Evolutionary conservation across 169 alveolate species (phyloP).

Genomic region (Fabrea salina): DNA sequence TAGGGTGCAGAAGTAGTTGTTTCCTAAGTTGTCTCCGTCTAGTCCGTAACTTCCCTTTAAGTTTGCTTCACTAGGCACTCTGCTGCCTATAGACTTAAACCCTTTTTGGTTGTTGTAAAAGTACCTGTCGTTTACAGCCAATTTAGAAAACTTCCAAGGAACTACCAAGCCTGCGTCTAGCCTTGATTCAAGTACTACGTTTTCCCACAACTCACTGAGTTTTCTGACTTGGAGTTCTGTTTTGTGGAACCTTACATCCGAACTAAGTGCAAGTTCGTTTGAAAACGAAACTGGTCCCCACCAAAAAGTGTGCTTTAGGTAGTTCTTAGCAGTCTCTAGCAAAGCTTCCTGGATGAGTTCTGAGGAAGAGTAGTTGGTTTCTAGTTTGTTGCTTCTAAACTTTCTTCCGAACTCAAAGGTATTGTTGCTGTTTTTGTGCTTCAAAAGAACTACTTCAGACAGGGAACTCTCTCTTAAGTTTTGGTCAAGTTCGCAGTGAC

Average conservation of each 20-base stretch:
- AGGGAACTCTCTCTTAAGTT: neutral
- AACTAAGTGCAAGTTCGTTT: conserved; percentile 25
- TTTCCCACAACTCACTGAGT: neutral
- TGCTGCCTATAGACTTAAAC: conserved; percentile 10
- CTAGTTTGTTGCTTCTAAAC: conserved; percentile 1
- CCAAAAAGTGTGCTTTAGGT: neutral
- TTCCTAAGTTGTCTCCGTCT: conserved; percentile 11
- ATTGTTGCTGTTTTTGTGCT: neutral
- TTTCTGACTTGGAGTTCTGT: neutral
- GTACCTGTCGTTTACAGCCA: conserved; percentile 7
- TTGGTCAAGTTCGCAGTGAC: conserved; percentile 3
- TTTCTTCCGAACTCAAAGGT: neutral
- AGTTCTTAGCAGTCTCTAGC: conserved; percentile 26
- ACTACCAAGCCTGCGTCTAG: neutral
- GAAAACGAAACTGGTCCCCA: no score
- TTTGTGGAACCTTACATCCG: conserved; percentile 10
- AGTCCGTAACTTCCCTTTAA: neutral
- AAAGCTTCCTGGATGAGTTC: neutral
- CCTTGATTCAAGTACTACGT: neutral
- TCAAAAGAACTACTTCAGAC: neutral
- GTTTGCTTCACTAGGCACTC: neutral
- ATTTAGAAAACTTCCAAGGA: neutral
- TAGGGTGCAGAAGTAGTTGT: neutral
- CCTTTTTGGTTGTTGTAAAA: neutral
- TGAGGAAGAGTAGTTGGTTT: neutral